Percentiles rank a stretch among this genome's conserved stretches.
These are phyloP conservation scores for Hygrocybe coccinea DNA, from an alignment of 768 basidiomycete species.

Conservation along the genomic window DNA sequence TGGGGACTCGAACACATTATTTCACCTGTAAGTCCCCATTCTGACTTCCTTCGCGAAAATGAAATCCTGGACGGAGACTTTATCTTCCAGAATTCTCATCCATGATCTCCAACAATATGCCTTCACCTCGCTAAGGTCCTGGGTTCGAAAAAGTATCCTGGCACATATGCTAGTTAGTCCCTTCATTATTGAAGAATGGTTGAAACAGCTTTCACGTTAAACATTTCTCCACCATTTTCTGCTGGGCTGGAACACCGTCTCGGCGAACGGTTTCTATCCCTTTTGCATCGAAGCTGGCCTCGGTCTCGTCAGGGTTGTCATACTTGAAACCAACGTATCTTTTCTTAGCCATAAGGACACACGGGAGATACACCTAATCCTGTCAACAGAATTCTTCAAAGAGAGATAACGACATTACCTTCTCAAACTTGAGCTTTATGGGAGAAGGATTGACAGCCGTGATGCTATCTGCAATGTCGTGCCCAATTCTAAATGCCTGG, in stretches of 20 bases:
- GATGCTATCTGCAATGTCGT: conserved; percentile 86
- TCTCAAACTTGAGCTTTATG: conserved; percentile 96
- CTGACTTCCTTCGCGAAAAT: conserved; percentile 91
- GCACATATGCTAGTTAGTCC: conserved; percentile 1
- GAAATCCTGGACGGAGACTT: conserved; percentile 84
- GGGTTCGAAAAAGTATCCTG: conserved; percentile 86
- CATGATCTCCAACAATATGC: conserved; percentile 81
- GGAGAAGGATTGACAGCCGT: conserved; percentile 86
- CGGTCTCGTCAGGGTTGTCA: conserved; percentile 72
- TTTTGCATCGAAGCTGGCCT: conserved; percentile 89
- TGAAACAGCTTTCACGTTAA: conserved; percentile 59
- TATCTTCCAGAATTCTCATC: conserved; percentile 77
- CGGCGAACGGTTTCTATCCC: conserved; percentile 96
- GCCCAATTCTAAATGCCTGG: conserved; percentile 87
- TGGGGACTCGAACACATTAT: neutral
- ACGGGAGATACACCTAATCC: conserved; percentile 84
- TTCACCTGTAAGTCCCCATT: conserved; percentile 87
- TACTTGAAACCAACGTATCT: conserved; percentile 97
- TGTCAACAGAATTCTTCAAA: neutral
- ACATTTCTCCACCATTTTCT: conserved; percentile 87
- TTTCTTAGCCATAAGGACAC: conserved; percentile 96
- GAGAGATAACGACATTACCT: conserved; percentile 45
- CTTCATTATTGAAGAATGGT: neutral
- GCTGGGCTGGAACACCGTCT: conserved; percentile 85
- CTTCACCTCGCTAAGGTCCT: conserved; percentile 87